phyloP scores from a whole-genome alignment of 202 grass and related monocot genomes.

The Carex sylvatica region DNA sequence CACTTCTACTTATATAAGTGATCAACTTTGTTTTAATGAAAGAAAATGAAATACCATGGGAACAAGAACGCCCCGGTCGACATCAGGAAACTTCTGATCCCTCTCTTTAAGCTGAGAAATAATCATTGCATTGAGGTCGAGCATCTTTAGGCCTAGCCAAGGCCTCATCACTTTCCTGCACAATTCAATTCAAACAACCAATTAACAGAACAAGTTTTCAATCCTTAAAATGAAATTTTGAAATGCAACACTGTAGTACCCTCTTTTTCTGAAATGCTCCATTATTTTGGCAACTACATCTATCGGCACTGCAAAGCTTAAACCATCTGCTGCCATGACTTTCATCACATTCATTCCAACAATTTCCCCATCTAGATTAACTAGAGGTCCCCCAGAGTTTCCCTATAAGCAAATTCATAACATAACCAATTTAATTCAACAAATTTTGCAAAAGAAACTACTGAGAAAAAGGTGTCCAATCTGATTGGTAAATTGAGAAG shows the following conservation, averaged over 20 bases:
- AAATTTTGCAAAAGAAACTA: slow-evolving; percentile 18
- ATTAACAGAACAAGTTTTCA: neutral
- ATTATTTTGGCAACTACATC: slow-evolving; percentile 74
- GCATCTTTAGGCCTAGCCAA: slow-evolving; percentile 85
- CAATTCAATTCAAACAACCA: slow-evolving; percentile 10
- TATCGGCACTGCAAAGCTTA: slow-evolving; percentile 82
- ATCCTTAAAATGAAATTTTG: slow-evolving; percentile 1
- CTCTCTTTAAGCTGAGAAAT: slow-evolving; percentile 83
- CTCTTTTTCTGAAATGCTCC: slow-evolving; percentile 70
- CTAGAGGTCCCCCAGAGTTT: slow-evolving; percentile 79
- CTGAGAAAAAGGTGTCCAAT: slow-evolving; percentile 16
- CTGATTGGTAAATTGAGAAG: slow-evolving; percentile 7
- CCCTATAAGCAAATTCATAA: slow-evolving; percentile 43
- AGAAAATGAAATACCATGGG: slow-evolving; percentile 49
- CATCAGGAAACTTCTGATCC: slow-evolving; percentile 65
- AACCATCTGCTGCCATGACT: slow-evolving; percentile 49
- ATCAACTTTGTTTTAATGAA: slow-evolving; percentile 3
- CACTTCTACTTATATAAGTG: neutral
- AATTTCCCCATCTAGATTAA: slow-evolving; percentile 86
- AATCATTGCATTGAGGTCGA: slow-evolving; percentile 67
- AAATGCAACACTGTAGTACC: slow-evolving; percentile 39
- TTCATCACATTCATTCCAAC: slow-evolving; percentile 83
- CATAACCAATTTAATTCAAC: slow-evolving; percentile 14
- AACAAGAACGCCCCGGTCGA: slow-evolving; percentile 72
- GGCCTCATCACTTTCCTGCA: slow-evolving; percentile 82